Base-by-base conservation (phyloP, 441 rosid genomes). In the Eugenia klotzschiana region DNA sequence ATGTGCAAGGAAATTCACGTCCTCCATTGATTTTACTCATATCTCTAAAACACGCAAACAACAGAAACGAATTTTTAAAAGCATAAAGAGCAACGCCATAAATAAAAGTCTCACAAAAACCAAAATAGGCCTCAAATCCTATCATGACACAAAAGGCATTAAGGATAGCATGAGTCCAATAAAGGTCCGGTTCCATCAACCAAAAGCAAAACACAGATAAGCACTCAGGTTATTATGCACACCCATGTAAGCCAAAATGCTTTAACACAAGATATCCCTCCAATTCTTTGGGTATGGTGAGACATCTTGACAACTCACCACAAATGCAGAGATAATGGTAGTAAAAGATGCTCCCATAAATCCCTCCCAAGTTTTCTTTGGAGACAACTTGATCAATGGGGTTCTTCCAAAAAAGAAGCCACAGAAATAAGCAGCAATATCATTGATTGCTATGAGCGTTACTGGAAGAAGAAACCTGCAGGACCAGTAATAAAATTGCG, bases 291-390 rank as follows among this genome's bases (percentile, higher is more conserved):
- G 46, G 74, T 33, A 18, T 64, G 74, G 74, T 64, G 10, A 64
- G 41, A 60, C 29, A 29, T 60, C 73, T 60, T 60, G 41, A 60
- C 73, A 29, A 60, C 91, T 90, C 86, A 94, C 99, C 90, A 89
- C 87, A 91, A 94, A 94, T 7, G 99, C 98, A 79, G 95, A 94
- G 79, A 92, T 90, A 84, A 96, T 87, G 37, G 99, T 96, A 82
- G 96, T 90, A 29, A 96, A 85, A 52, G 97, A 94, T 55, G 96
- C 98, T 84, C 98, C 98, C 23, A 93, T 92, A 88, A 94, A 96
- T 33, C 98, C 99, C 87, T 96, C 98, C 99, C 98, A 94, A 49
- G 98, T 96, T 93, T 96, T 96, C 94, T 96, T 96, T 26, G 98
- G 99, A 85, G 99, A 96, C 88, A 96, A 89, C 89, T 94, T 94